Base-by-base conservation (phyloP, 257 asterid genomes). In the Fraxinus excelsior region DNA sequence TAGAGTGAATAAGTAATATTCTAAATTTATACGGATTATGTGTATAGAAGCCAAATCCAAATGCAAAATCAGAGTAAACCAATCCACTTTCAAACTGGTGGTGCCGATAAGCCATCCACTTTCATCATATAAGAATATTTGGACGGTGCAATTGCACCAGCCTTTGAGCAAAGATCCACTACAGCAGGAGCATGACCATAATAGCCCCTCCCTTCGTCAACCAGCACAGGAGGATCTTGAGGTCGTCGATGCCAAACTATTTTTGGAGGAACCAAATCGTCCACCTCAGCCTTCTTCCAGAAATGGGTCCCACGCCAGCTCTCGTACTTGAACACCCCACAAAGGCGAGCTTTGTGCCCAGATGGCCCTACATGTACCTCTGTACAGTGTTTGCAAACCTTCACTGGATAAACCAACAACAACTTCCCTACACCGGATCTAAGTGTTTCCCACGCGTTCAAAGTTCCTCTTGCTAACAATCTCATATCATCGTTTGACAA, bases 311-410 rank as follows among this genome's bases (percentile, higher is more conserved):
- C 97, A 0, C 81, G 89, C 91, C 91, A 90, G 29, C 76, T 81
- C 82, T 93, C 88, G 46, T 80, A 70, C 85, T 91, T 90, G 40
- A 95, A 93, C 73, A 90, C 86, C 81, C 99, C 97, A 79, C 99
- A 93, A 70, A 80, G 88, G 46, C 94, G 90, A 79, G 98, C 98
- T 76, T 81, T 87, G 77, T 95, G 97, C 42, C 98, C 96, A 1
- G 92, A 95, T 34, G 91, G 90, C 31, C 97, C 97, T 32, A 95
- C 94, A 9, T 90, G 97, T 67, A 95, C 98, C 85, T 93, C 99
- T 0, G 86, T 78, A 74, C 99, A 95, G 78, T 86, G 85, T 72
- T 89, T 86, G 38, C 98, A 93, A 53, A 91, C 97, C 74, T 91
- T 91, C 2, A 92, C 86, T 18, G 98, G 97, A 82, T 91, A 89